Evolutionary conservation across 192 early-diverging fungal genomes (phyloP), one percentile per base, ranked within the genome.

Genomic region (Phlyctochytrium arcticum): DNA sequence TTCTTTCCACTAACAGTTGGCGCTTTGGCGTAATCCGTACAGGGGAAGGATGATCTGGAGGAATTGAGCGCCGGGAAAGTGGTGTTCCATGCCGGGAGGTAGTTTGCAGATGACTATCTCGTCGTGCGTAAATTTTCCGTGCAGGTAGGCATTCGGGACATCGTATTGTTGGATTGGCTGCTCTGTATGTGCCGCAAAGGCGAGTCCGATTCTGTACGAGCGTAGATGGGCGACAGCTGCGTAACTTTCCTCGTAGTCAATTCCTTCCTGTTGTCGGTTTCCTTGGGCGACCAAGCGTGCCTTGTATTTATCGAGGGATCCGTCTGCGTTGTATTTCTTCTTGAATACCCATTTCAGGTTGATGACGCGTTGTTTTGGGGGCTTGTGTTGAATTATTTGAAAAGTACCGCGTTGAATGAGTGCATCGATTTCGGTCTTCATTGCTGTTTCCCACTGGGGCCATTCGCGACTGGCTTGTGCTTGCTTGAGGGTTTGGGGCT

Each of bases 21-120:
- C n/a, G n/a, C n/a, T n/a, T 50, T 75, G 73, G 17, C 60, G 48
- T 29, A 75, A 36, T 3, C 73, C 65, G 65, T 75, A 75, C n/a
- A n/a, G n/a, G n/a, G n/a, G n/a, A n/a, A n/a, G n/a, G n/a, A n/a
- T n/a, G n/a, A n/a, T n/a, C n/a, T n/a, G n/a, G n/a, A n/a, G n/a
- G n/a, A n/a, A n/a, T n/a, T n/a, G n/a, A n/a, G n/a, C n/a, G n/a
- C n/a, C n/a, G n/a, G n/a, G n/a, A n/a, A n/a, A n/a, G n/a, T n/a
- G n/a, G n/a, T n/a, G n/a, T n/a, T n/a, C n/a, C n/a, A n/a, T n/a
- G n/a, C n/a, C n/a, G n/a, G n/a, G n/a, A n/a, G n/a, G n/a, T n/a
- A n/a, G n/a, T n/a, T n/a, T n/a, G n/a, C n/a, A n/a, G n/a, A n/a
- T n/a, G n/a, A n/a, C n/a, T n/a, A n/a, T n/a, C n/a, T n/a, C n/a